Evolutionary conservation across 164 flowering plant species (phyloP), one percentile per base, ranked within the genome.

Genomic region (Stephania japonica): DNA sequence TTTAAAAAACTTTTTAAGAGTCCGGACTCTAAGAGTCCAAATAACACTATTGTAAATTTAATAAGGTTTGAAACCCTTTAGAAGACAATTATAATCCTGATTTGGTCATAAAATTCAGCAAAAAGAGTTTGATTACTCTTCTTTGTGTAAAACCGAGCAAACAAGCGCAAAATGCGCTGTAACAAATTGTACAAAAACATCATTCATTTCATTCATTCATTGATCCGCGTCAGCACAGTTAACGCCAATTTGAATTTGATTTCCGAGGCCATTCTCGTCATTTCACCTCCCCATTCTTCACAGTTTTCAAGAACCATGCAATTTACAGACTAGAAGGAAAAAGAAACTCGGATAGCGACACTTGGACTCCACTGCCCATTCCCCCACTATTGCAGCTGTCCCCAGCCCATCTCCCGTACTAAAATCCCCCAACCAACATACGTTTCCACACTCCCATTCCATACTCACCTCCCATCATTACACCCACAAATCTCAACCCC

Each of bases 391-490:
- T 38, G 83, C 88, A 87, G 90, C 90, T 89, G 93, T 84, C 89
- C 70, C 88, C 93, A 87, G 88, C 85, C 81, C 81, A 86, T 75
- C 82, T 82, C 86, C 73, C 84, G 75, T 75, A 4, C 25, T n/a
- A 24, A 32, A 32, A 53, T 67, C 49, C 19, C 19, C 19, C 11
- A 62, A 43, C 16, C 67, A 0, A 32, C 70, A 8, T 72, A 44
- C 50, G 42, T 49, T 66, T 13, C 66, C 73, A 4, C 42, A 67
- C 9, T 64, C 21, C n/a, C n/a, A n/a, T n/a, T n/a, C n/a, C n/a
- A n/a, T n/a, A n/a, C n/a, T n/a, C n/a, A n/a, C n/a, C n/a, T 38
- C 41, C 64, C n/a, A 5, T 14, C 43, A 50, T 38, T 32, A 9
- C 21, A 18, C 7, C 0, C 42, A n/a, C 43, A 72, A 43, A 72